Percentiles rank a stretch among this genome's conserved stretches.
Conservation (phyloP, 2,329 filamentous ascomycete species). For the Lizonia empirigonia region DNA sequence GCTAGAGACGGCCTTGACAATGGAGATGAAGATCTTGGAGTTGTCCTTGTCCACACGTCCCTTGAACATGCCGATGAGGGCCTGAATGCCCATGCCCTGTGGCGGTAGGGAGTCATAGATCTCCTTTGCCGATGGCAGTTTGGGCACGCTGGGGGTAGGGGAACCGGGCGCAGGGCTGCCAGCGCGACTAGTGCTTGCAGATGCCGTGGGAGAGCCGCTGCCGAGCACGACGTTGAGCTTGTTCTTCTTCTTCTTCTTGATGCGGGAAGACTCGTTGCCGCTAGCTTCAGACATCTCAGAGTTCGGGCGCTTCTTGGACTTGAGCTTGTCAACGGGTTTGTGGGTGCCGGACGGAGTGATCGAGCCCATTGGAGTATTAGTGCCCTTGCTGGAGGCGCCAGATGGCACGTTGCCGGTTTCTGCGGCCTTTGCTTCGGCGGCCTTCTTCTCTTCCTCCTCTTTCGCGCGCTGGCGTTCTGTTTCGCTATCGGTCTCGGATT, state of each 20-base stretch:
- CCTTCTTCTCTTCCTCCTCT: constrained; percentile 59
- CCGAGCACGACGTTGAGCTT: constrained; percentile 58
- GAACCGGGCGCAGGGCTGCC: constrained; percentile 49
- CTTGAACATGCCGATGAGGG: constrained; percentile 51
- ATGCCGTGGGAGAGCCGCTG: constrained; percentile 62
- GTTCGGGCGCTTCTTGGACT: constrained; percentile 77
- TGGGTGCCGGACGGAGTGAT: constrained; percentile 55
- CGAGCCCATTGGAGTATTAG: constrained; percentile 60
- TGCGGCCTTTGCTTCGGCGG: constrained; percentile 54
- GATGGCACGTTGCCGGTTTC: constrained; percentile 54
- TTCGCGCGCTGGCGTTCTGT: constrained; percentile 66
- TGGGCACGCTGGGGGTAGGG: constrained; percentile 27
- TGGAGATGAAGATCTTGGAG: constrained; percentile 49
- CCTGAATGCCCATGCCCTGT: constrained; percentile 51
- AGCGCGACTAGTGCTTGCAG: constrained; percentile 64
- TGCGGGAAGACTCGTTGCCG: constrained; percentile 84
- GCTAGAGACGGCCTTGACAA: constrained; percentile 49
- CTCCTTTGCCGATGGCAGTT: constrained; percentile 52
- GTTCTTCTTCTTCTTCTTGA: constrained; percentile 68
- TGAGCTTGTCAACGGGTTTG: constrained; percentile 55
- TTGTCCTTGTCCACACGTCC: constrained; percentile 46
- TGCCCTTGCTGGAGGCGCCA: constrained; percentile 71
- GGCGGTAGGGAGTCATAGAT: constrained; percentile 53
- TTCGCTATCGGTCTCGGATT: constrained; percentile 61
- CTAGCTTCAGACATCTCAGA: constrained; percentile 90